phyloP scores from a whole-genome alignment of 169 alveolate species.

The Sarcocystis neurona region DNA sequence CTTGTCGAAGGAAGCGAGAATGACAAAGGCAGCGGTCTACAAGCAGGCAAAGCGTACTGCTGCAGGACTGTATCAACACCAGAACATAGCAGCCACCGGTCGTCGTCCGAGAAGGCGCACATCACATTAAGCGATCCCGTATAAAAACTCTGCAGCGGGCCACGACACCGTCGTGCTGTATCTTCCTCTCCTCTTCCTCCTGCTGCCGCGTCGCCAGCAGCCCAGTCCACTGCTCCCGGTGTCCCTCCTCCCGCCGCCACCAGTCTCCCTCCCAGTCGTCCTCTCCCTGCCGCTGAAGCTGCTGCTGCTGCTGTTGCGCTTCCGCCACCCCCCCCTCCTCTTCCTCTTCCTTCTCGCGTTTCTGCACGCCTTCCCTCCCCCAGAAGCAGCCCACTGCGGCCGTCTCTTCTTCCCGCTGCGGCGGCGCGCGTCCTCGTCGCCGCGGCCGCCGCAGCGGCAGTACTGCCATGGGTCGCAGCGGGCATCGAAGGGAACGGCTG shows the following conservation, averaged over 20 bases:
- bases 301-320: too few species aligned
- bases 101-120: slow-evolving; percentile 70
- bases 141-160: slow-evolving; percentile 62
- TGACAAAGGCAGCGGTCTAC: slow-evolving; percentile 17
- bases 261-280: too few species aligned
- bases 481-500: slow-evolving; percentile 51
- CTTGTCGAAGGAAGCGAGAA: slow-evolving; percentile 54
- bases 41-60: slow-evolving; percentile 56
- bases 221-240: too few species aligned
- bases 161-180: too few species aligned
- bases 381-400: neutral
- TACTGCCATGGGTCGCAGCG: neutral
- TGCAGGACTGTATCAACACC: slow-evolving; percentile 60
- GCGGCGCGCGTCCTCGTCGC: neutral
- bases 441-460: slow-evolving; percentile 20
- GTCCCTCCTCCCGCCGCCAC: too few species aligned
- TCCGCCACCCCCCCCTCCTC: too few species aligned
- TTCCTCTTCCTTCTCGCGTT: too few species aligned
- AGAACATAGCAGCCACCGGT: slow-evolving; percentile 60
- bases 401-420: neutral
- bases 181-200: too few species aligned
- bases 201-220: too few species aligned
- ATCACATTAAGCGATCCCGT: slow-evolving; percentile 69
- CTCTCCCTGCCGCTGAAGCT: too few species aligned
- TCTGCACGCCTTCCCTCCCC: too few species aligned